Base-by-base conservation (phyloP, 164 flowering plant species). In the Dillenia suffruticosa region DNA sequence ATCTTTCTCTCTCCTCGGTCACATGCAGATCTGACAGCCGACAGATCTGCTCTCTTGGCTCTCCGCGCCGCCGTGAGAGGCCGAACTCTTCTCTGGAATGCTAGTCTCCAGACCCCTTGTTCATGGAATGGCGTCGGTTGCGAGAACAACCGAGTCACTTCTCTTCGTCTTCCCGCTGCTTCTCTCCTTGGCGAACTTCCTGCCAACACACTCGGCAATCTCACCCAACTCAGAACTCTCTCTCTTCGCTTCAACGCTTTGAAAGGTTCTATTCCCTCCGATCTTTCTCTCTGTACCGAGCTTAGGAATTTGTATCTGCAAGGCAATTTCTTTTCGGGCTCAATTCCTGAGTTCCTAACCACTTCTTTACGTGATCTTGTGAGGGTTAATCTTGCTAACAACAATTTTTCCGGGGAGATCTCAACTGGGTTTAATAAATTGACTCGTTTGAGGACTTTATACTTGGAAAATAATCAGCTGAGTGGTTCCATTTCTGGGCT, bases 241-340 rank as follows among this genome's bases (percentile, higher is more conserved):
- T 75, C 81, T 16, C 81, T 85, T 47, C 79, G 87, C 12, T 64
- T 72, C 70, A 85, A 85, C 63, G 71, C 76, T 8, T 74, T 85
- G 9, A 51, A 77, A 8, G 90, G 90, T 10, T 56, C 63, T 0
- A 49, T 85, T n/a, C 90, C 90, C 0, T 8, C 72, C 0, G 85
- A 82, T 52, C 44, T 82, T 17, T 70, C 70, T n/a, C 15, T 46
- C 9, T 63, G 72, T 40, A 5, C 54, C 10, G 9, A 46, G 40
- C 77, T 85, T 7, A 66, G 81, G 0, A 70, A 82, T 55, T 76
- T 85, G 9, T 83, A 77, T 69, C 63, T 85, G 51, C 84, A 82
- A 17, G 84, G 80, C 1, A 85, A 85, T 69, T 51, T 5, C 11
- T 75, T 85, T 47, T 68, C 81, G 46, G 87, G 85, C 11, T 54